Percentiles rank a stretch among this genome's conserved stretches.
Evolutionary conservation across 2,329 filamentous ascomycete species (phyloP).

Genomic region (Botrytis aclada): DNA sequence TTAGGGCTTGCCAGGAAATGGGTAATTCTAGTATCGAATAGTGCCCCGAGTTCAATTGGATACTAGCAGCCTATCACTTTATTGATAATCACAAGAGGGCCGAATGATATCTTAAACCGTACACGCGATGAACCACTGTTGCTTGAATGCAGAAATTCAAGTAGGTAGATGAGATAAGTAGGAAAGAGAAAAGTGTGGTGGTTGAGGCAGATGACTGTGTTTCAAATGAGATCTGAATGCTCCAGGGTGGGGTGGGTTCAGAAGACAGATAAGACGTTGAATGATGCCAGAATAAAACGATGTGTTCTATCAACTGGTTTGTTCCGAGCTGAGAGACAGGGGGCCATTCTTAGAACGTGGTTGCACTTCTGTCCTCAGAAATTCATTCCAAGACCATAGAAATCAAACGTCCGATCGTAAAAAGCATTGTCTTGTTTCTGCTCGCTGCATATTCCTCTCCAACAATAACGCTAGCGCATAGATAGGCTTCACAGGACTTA

Average conservation of each 20-base stretch:
- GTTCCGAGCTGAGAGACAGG: not conserved
- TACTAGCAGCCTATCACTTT: not conserved
- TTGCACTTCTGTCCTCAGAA: not conserved
- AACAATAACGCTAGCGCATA: not conserved
- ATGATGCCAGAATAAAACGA: not conserved
- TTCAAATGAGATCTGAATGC: not conserved
- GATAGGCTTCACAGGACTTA: not conserved
- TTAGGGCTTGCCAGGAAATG: not conserved
- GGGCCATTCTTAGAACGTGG: not conserved
- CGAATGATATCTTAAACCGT: not conserved
- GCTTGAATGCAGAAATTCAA: not conserved
- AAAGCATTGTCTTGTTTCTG: not conserved
- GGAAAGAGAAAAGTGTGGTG: not conserved
- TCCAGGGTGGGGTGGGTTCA: not conserved
- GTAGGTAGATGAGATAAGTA: not conserved
- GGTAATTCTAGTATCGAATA: not conserved
- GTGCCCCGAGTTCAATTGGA: not conserved
- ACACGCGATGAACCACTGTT: not conserved
- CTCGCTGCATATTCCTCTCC: not conserved
- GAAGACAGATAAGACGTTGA: not conserved
- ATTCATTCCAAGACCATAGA: not conserved
- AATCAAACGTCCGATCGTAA: not conserved
- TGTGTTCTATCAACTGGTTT: not conserved
- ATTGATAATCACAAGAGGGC: not conserved
- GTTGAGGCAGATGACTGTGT: not conserved